Evolutionary conservation across 2,329 filamentous ascomycete species (phyloP).

Genomic region (Aspergillus floridensis): DNA sequence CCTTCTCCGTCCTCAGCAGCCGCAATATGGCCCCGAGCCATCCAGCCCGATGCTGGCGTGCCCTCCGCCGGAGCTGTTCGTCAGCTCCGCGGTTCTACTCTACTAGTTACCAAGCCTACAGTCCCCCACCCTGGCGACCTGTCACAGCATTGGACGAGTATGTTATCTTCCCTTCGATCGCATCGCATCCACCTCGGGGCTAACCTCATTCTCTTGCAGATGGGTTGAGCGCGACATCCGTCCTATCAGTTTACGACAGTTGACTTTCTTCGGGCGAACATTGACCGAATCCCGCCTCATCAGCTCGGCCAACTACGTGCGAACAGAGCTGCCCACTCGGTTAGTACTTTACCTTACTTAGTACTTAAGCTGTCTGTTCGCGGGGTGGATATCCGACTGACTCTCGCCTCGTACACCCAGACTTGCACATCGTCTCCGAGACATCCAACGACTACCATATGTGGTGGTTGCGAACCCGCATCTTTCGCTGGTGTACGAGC

Average conservation of each 20-base stretch:
- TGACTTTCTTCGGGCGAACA: constrained; percentile 95
- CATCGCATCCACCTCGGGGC: not conserved
- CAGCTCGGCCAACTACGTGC: constrained; percentile 95
- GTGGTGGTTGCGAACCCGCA: constrained; percentile 94
- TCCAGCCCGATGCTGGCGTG: constrained; percentile 33
- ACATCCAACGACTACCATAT: constrained; percentile 95
- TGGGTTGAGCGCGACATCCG: constrained; percentile 91
- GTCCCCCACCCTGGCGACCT: constrained; percentile 57
- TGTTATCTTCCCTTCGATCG: not conserved
- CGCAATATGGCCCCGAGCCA: constrained; percentile 36
- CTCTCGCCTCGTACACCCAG: constrained; percentile 44
- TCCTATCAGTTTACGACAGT: constrained; percentile 92
- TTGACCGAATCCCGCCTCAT: constrained; percentile 85
- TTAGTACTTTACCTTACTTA: constrained; percentile 34
- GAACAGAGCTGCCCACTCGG: constrained; percentile 87
- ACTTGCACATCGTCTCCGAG: constrained; percentile 87
- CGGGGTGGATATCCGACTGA: constrained; percentile 3
- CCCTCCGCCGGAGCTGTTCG: constrained; percentile 23
- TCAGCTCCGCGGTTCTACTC: constrained; percentile 28
- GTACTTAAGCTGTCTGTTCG: not conserved
- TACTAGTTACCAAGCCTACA: constrained; percentile 24
- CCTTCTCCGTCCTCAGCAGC: constrained; percentile 21
- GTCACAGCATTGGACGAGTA: constrained; percentile 61
- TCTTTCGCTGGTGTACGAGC: constrained; percentile 90
- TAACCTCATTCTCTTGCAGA: constrained; percentile 48